phyloP scores from a whole-genome alignment of 805 yeast genomes.

The Teunomyces aglyptinius region DNA sequence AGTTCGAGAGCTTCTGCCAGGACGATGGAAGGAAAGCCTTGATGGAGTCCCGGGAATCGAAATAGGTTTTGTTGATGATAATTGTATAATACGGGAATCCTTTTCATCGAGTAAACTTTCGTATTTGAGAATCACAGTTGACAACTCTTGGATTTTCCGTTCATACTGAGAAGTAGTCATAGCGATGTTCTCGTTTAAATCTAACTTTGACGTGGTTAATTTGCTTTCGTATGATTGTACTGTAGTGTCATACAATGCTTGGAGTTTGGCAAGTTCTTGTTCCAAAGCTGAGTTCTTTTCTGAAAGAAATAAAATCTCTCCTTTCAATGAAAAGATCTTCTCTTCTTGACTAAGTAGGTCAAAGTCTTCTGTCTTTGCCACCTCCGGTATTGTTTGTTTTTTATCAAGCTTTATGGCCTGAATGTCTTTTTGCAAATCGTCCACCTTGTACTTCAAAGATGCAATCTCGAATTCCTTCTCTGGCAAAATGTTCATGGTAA shows the following conservation, averaged over 20 bases:
- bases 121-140: slow-evolving; percentile 26
- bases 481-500: slow-evolving; percentile 16
- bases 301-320: slow-evolving; percentile 15
- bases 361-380: background rate
- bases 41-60: slow-evolving; percentile 24
- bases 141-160: slow-evolving; percentile 34
- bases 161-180: slow-evolving; percentile 28
- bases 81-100: slow-evolving; percentile 31
- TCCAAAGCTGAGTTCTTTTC: slow-evolving; percentile 20
- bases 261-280: slow-evolving; percentile 16
- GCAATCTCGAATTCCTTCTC: slow-evolving; percentile 23
- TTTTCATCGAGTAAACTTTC: slow-evolving; percentile 39
- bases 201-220: slow-evolving; percentile 21
- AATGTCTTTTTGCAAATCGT: slow-evolving; percentile 11
- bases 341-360: slow-evolving; percentile 7
- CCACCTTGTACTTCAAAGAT: slow-evolving; percentile 13
- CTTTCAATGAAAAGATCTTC: slow-evolving; percentile 13
- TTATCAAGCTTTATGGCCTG: background rate
- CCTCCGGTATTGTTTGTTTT: background rate
- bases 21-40: background rate
- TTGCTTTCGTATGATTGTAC: slow-evolving; percentile 22
- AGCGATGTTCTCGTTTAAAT: slow-evolving; percentile 25
- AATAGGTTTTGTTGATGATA: slow-evolving; percentile 39
- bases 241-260: slow-evolving; percentile 13
- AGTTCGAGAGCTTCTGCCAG: background rate